Evolutionary conservation across 2,329 filamentous ascomycete genomes (phyloP), one percentile per base, ranked within the genome.

Genomic region (Zalaria sp.): DNA sequence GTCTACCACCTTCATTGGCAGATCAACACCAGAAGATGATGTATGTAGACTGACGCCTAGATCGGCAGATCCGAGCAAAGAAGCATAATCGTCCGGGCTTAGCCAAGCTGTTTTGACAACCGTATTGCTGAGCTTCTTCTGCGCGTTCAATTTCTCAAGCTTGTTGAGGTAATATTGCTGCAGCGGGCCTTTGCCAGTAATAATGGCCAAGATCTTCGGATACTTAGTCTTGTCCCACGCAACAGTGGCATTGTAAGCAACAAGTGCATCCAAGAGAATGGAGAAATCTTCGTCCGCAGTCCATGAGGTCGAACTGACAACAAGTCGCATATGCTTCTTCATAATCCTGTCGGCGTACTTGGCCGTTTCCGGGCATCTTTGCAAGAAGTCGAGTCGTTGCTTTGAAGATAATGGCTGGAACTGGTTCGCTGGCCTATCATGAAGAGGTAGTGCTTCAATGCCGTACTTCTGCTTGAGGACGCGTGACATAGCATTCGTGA

Each of bases 1-100:
- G 58, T 98, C 91, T 9, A 98, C 88, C 1, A 98, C 87, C 64
- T 98, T 98, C 91, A 98, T 98, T 0, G 91, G 91, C 18, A 98
- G 68, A 61, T 98, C 91, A 0, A 98, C 87, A 1, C 91, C 91
- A 2, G 86, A 94, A 50, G 83, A 93, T 9, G 87, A 95, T 49
- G 78, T 94, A 64, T 98, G 91, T 26, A 98, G 67, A 43, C 85
- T 93, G 25, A 98, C 77, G 6, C 91, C 91, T 0, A 98, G 68
- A 53, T 95, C 89, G 3, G 91, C 87, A 36, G 81, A 81, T 7
- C 81, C 83, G 27, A 98, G 76, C 3, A 98, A 71, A 1, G 68
- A 71, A 1, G 91, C 89, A 57, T 98, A 98, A 59, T 94, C 83
- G 42, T 76, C 69, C 4, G 84, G 81, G 5, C 77, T 81, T 11